phyloP scores from a whole-genome alignment of 129 eudicot genomes.

The Glebionis coronaria region DNA sequence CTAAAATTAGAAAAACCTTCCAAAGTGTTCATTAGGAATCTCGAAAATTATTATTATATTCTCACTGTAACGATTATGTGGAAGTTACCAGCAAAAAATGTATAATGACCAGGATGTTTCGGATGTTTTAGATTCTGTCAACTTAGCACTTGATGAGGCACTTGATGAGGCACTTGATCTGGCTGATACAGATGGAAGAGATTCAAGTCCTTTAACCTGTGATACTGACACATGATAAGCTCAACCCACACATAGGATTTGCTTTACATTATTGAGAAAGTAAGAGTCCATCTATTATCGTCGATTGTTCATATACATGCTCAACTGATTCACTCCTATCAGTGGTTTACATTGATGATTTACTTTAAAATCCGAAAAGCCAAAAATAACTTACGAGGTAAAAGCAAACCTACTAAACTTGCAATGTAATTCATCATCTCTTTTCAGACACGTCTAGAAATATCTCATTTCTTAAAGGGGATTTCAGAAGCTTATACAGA shows the following conservation, averaged over 20 bases:
- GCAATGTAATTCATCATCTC: no score
- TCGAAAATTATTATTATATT: no score
- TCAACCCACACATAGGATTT: slow-evolving; percentile 56
- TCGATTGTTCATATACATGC: slow-evolving; percentile 85
- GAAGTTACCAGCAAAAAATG: no score
- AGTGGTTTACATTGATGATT: slow-evolving; percentile 40
- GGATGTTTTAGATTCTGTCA: slow-evolving; percentile 70
- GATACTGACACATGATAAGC: slow-evolving; percentile 75
- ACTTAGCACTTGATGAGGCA: no score
- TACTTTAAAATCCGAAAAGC: slow-evolving; percentile 38
- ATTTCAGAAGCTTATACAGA: no score
- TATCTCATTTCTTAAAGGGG: no score
- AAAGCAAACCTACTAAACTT: no score
- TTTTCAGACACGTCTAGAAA: no score
- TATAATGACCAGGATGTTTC: slow-evolving; percentile 77
- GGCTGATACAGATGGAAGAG: slow-evolving; percentile 73
- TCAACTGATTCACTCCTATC: slow-evolving; percentile 87
- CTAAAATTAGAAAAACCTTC: no score
- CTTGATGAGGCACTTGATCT: slow-evolving; percentile 45
- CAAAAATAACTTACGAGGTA: slow-evolving; percentile 73
- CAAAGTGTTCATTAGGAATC: no score
- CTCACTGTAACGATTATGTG: no score
- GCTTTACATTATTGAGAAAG: slow-evolving; percentile 48
- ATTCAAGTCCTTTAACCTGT: no score
- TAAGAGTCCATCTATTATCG: slow-evolving; percentile 55